Evolutionary conservation across 116 monocot species (phyloP), one percentile per base, ranked within the genome.

Genomic region (Iris pallida): DNA sequence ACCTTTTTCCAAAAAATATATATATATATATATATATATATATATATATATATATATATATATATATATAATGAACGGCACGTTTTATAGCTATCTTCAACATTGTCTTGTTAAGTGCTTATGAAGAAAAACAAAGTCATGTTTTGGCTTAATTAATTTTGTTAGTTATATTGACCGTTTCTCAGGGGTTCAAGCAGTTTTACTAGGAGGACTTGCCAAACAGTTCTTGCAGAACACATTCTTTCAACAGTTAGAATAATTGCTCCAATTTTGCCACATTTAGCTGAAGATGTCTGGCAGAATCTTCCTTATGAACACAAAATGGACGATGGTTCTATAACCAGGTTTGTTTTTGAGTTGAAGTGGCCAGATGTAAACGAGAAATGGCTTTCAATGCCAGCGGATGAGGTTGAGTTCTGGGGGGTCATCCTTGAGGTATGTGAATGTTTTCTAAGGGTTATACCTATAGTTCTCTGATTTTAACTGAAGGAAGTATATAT

Each of bases 251-350:
- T 87, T 63, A 78, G 77, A 60, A 63, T 92, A 55, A 82, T 96
- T 71, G 86, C 96, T 78, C 96, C 96, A 63, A 96, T 96, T 71
- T 69, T 92, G 71, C 92, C 96, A 9, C 96, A 96, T 75, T 71
- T 96, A 73, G 92, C 96, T 54, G 96, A 96, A 66, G 96, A 96
- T 87, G 96, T 85, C 13, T 96, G 96, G 96, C 96, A 92, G 75
- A 84, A 87, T 59, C 89, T 96, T 47, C 96, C 96, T 5, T 96
- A 89, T 68, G 78, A 87, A 58, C 62, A 87, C 80, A 45, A 64
- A 5, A 64, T 76, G 55, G 77, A 79, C 59, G 85, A 85, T 71
- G 96, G 89, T 42, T 86, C 78, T 48, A 18, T 76, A 73, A 83
- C 89, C 40, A 74, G 78, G 68, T 96, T 75, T 64, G 89, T 92